A percentile compares a stretch with the other conserved stretches of the same genome.
These are phyloP conservation scores for Suhomyces prunicola DNA, from an alignment of 805 yeast species.

Conservation along the genomic window DNA sequence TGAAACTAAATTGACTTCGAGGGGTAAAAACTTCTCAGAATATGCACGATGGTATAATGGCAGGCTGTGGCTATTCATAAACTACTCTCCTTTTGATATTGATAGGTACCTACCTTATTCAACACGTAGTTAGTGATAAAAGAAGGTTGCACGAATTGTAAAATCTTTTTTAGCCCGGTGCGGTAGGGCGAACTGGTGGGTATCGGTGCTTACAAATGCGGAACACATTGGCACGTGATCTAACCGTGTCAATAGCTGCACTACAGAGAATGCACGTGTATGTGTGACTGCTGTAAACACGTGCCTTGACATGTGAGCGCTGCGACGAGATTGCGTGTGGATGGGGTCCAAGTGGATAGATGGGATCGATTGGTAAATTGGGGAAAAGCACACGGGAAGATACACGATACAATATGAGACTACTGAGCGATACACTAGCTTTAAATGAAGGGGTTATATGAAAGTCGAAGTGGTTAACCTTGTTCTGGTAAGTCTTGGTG, in stretches of 20 bases:
- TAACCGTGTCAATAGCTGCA: neutral
- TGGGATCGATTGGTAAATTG: neutral
- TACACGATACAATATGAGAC: no score
- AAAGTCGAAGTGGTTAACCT: neutral
- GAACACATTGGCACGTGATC: neutral
- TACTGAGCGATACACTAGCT: no score
- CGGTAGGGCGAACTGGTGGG: neutral
- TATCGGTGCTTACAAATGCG: neutral
- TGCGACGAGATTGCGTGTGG: neutral
- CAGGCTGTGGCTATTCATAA: neutral
- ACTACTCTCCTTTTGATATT: neutral
- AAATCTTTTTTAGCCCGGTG: slow-evolving; percentile 3
- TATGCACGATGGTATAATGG: neutral
- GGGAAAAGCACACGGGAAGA: no score
- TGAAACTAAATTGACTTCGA: neutral
- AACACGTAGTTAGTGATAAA: slow-evolving; percentile 3
- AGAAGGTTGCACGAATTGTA: slow-evolving; percentile 1
- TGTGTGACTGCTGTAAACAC: slow-evolving; percentile 3
- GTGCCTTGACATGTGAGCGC: neutral
- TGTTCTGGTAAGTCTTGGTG: no score
- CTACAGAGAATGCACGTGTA: neutral
- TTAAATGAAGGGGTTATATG: no score
- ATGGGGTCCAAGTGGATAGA: neutral
- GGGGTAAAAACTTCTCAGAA: neutral
- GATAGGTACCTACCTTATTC: slow-evolving; percentile 6